These are phyloP conservation scores for Backusella mclennaniae DNA, from an alignment of 192 early-diverging fungal species.

Conservation along the genomic window DNA sequence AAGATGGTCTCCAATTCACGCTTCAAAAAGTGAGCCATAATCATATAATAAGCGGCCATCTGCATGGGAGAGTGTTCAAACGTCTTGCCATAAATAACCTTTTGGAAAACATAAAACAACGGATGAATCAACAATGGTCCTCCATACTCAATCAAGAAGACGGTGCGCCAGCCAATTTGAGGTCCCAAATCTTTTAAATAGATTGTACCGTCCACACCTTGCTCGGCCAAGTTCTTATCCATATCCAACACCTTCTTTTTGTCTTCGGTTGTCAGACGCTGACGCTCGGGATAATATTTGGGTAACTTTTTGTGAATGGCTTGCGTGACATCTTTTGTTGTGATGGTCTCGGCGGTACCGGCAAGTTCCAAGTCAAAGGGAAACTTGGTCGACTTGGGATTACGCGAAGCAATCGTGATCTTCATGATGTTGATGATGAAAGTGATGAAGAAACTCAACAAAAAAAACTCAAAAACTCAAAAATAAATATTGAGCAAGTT, in stretches of 20 bases:
- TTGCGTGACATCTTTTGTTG: conserved; percentile 66
- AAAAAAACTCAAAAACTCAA: neutral
- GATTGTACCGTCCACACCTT: conserved; percentile 61
- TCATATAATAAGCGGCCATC: conserved; percentile 60
- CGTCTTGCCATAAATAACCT: conserved; percentile 62
- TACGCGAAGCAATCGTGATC: conserved; percentile 46
- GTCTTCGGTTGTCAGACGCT: conserved; percentile 74
- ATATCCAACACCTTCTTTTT: conserved; percentile 54
- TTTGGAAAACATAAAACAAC: conserved; percentile 76
- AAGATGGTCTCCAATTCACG: conserved; percentile 91
- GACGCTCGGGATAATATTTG: conserved; percentile 72
- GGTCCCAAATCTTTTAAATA: conserved; percentile 79
- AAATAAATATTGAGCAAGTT: neutral
- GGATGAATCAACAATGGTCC: conserved; percentile 89
- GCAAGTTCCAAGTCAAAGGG: conserved; percentile 60
- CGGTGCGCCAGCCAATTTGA: conserved; percentile 92
- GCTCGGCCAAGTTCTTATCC: conserved; percentile 53
- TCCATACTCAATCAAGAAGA: conserved; percentile 91
- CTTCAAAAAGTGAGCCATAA: conserved; percentile 88
- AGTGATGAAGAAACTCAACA: neutral
- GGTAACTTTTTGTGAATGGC: conserved; percentile 66
- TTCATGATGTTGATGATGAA: conserved; percentile 39
- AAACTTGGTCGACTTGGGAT: conserved; percentile 46
- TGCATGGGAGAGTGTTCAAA: conserved; percentile 78
- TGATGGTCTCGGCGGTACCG: conserved; percentile 49